These are phyloP conservation scores for Eucalyptus tenuipes DNA, from an alignment of 345 rosid genomes.

Conservation along the genomic window DNA sequence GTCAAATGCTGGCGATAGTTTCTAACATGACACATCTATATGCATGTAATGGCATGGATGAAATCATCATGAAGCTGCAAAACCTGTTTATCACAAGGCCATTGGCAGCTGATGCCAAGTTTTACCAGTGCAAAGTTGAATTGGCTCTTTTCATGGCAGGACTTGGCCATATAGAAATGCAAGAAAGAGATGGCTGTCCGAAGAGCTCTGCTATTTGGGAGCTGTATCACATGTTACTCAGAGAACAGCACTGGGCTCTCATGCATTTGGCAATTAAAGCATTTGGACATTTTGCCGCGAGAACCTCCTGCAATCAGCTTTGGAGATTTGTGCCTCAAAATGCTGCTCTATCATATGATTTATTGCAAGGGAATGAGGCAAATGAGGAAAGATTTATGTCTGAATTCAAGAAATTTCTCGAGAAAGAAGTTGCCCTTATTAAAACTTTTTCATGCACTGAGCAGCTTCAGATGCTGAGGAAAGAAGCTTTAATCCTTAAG, in stretches of 20 bases:
- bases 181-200: constrained; percentile 48
- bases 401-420: constrained; percentile 67
- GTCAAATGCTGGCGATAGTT: constrained; percentile 33
- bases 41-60: constrained; percentile 49
- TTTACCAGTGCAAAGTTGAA: constrained; percentile 42
- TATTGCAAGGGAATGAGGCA: constrained; percentile 39
- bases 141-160: constrained; percentile 69
- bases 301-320: constrained; percentile 62
- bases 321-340: constrained; percentile 84
- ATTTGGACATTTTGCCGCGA: constrained; percentile 81
- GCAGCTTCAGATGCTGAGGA: constrained; percentile 32
- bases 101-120: constrained; percentile 15
- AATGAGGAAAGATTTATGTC: constrained; percentile 65
- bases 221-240: constrained; percentile 66
- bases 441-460: constrained; percentile 21
- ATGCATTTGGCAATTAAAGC: constrained; percentile 58
- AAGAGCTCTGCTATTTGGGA: constrained; percentile 64
- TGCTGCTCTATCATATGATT: constrained; percentile 77
- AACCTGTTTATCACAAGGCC: constrained; percentile 39
- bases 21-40: constrained; percentile 42
- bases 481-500: constrained; percentile 49
- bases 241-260: constrained; percentile 75
- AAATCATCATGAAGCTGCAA: constrained; percentile 52
- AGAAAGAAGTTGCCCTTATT: constrained; percentile 58
- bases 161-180: constrained; percentile 44